These are phyloP conservation scores for Fusarium sp. DNA, from an alignment of 2,329 filamentous ascomycete species.

Conservation along the genomic window DNA sequence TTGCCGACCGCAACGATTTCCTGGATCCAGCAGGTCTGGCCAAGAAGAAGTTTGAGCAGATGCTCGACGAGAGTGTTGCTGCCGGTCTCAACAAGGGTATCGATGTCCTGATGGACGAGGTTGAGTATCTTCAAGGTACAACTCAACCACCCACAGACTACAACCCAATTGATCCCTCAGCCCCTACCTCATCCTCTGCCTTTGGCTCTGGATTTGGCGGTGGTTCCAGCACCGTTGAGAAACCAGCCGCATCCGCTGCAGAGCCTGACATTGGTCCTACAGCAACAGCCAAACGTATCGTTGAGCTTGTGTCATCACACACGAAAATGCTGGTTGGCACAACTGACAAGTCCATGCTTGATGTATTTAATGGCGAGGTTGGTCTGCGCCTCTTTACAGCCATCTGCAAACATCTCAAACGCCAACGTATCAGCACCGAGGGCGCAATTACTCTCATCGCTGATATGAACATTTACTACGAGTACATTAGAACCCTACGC, in stretches of 20 bases:
- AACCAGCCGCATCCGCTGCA: slow-evolving; percentile 48
- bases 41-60: slow-evolving; percentile 98
- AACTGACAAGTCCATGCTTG: slow-evolving; percentile 97
- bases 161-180: slow-evolving; percentile 69
- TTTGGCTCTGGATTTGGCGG: slow-evolving; percentile 31
- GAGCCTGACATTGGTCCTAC: slow-evolving; percentile 73
- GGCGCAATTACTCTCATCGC: slow-evolving; percentile 94
- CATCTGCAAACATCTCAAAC: slow-evolving; percentile 96
- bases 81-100: slow-evolving; percentile 97
- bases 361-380: slow-evolving; percentile 98
- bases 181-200: slow-evolving; percentile 29
- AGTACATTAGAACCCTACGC: slow-evolving; percentile 82
- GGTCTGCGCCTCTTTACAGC: slow-evolving; percentile 91
- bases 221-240: slow-evolving; percentile 35
- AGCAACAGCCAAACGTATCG: slow-evolving; percentile 80
- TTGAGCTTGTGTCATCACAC: slow-evolving; percentile 87
- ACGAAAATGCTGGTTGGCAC: slow-evolving; percentile 93
- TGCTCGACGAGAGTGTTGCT: slow-evolving; percentile 96
- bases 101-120: slow-evolving; percentile 97
- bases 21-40: slow-evolving; percentile 90
- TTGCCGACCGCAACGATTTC: slow-evolving; percentile 94
- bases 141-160: slow-evolving; percentile 89
- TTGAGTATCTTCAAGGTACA: slow-evolving; percentile 93
- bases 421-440: slow-evolving; percentile 89
- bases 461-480: slow-evolving; percentile 94